Conservation (phyloP, 345 rosid species). For the Carallia brachiata region DNA sequence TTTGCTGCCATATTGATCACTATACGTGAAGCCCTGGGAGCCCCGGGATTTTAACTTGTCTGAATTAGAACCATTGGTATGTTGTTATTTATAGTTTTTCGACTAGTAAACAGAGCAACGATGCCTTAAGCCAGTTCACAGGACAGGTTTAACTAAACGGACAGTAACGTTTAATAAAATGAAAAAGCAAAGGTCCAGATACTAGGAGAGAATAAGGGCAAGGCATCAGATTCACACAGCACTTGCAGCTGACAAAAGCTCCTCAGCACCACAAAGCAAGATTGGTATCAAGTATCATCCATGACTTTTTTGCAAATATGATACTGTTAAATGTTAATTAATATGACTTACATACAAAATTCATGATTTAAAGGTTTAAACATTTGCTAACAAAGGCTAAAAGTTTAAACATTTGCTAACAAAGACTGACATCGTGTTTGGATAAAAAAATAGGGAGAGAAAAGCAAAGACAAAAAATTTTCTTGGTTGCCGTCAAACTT, state of each 20-base stretch:
- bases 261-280: slow-evolving; percentile 18
- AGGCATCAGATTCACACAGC: slow-evolving; percentile 48
- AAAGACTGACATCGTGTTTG: too few species aligned
- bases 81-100: slow-evolving; percentile 25
- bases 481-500: too few species aligned
- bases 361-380: too few species aligned
- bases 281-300: slow-evolving; percentile 29
- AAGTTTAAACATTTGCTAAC: too few species aligned
- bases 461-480: too few species aligned
- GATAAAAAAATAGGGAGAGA: too few species aligned
- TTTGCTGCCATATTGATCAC: slow-evolving; percentile 38
- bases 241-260: slow-evolving; percentile 32
- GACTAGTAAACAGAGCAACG: neutral
- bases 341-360: too few species aligned
- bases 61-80: neutral
- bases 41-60: neutral
- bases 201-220: slow-evolving; percentile 24
- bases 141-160: neutral
- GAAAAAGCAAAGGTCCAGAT: slow-evolving; percentile 1
- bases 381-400: too few species aligned
- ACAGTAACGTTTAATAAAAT: neutral
- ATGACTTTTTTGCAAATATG: too few species aligned
- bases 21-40: neutral
- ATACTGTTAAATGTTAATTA: too few species aligned
- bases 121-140: neutral